Conservation (phyloP, 768 basidiomycete genomes). For the Russula sp. region DNA sequence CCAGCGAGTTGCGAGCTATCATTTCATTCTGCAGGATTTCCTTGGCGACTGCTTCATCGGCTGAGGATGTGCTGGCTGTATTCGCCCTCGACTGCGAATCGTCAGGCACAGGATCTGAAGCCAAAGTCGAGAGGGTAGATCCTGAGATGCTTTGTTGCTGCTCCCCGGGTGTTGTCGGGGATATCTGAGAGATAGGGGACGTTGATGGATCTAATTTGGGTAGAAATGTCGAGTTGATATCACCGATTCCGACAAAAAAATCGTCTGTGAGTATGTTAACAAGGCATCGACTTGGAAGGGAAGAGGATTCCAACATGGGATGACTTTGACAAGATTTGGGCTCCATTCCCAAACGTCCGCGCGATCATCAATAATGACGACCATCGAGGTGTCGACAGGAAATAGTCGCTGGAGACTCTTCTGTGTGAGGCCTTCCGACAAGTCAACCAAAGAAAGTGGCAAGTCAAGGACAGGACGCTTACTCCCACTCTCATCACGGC, state of each 20-base stretch:
- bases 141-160: not conserved
- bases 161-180: not conserved
- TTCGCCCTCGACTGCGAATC: not conserved
- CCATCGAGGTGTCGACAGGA: constrained; percentile 97
- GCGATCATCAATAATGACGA: constrained; percentile 97
- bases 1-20: constrained; percentile 62
- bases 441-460: not conserved
- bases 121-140: constrained; percentile 2
- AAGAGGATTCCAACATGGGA: constrained; percentile 69
- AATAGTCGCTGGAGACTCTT: constrained; percentile 91
- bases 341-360: constrained; percentile 99
- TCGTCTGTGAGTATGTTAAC: constrained; percentile 55
- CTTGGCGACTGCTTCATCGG: constrained; percentile 31
- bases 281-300: not conserved
- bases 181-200: constrained; percentile 28
- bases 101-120: not conserved
- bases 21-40: constrained; percentile 49
- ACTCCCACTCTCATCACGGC: constrained; percentile 97
- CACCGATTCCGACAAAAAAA: constrained; percentile 96
- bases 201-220: constrained; percentile 64
- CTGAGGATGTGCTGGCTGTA: constrained; percentile 12
- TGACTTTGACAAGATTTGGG: constrained; percentile 92
- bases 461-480: constrained; percentile 30
- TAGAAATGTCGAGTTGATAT: constrained; percentile 93
- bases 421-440: constrained; percentile 41